A percentile compares a stretch with the other conserved stretches of the same genome.
These are phyloP conservation scores for Zopfochytrium polystomum DNA, from an alignment of 371 early-diverging fungal genomes.

Conservation along the genomic window DNA sequence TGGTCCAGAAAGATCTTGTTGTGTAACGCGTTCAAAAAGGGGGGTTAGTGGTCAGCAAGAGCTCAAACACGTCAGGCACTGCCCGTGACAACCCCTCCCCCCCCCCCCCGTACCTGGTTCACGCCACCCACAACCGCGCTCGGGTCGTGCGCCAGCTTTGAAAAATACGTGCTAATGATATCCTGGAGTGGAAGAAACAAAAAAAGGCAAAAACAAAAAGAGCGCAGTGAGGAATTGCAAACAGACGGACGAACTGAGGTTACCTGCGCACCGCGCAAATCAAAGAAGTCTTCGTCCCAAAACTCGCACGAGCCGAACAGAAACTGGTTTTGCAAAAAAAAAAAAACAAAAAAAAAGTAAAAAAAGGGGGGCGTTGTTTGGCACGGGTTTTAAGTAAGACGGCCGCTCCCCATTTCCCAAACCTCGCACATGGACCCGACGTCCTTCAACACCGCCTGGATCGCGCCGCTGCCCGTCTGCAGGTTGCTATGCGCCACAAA, in stretches of 20 bases:
- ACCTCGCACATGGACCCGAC: conserved; percentile 51
- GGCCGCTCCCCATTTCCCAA: background rate
- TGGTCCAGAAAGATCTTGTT: conserved; percentile 41
- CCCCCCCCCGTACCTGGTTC: conserved; percentile 35
- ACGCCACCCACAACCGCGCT: conserved; percentile 44
- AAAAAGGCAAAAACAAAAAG: background rate
- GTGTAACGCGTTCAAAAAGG: background rate
- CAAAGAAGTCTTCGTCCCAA: conserved; percentile 55
- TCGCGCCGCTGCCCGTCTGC: conserved; percentile 33
- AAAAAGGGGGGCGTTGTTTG: background rate
- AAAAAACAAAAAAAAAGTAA: background rate
- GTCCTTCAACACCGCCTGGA: conserved; percentile 48
- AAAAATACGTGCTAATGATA: conserved; percentile 43
- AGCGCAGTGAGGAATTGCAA: too few relatives aligned
- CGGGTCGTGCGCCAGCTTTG: conserved; percentile 41
- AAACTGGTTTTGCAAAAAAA: conserved; percentile 36
- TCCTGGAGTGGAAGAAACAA: conserved; percentile 28
- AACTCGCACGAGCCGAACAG: conserved; percentile 47
- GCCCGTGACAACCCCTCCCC: background rate
- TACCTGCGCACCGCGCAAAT: conserved; percentile 52
- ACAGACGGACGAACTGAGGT: too few relatives aligned
- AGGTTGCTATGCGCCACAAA: conserved; percentile 51
- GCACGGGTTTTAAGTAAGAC: background rate
- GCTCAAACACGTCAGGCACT: background rate
- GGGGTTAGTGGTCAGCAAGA: background rate